Evolutionary conservation across 148 eudicot genomes (phyloP).

Genomic region (Diospyros kaki): DNA sequence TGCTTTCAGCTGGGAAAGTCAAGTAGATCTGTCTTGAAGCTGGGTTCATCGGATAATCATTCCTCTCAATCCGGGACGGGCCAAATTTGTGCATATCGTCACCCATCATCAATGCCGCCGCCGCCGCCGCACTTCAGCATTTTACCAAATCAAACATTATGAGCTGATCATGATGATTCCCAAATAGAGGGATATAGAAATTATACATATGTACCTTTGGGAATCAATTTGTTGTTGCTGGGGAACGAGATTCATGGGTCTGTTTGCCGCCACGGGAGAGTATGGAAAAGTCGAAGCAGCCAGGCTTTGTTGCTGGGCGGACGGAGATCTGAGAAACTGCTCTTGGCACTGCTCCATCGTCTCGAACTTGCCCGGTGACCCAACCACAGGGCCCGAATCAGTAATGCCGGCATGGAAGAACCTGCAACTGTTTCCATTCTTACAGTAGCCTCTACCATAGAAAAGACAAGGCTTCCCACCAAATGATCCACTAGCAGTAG

Average conservation of each 20-base stretch:
- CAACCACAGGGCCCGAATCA: slow-evolving; percentile 32
- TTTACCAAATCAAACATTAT: background rate
- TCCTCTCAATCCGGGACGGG: slow-evolving; percentile 39
- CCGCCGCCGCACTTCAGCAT: slow-evolving; percentile 17
- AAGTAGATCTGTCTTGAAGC: slow-evolving; percentile 96
- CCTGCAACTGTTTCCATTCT: slow-evolving; percentile 73
- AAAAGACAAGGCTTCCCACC: slow-evolving; percentile 87
- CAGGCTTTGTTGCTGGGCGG: slow-evolving; percentile 66
- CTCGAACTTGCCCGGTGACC: slow-evolving; percentile 53
- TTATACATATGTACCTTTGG: slow-evolving; percentile 36
- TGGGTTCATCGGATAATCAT: slow-evolving; percentile 41
- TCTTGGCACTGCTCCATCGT: slow-evolving; percentile 76
- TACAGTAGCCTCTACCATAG: slow-evolving; percentile 86
- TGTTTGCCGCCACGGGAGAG: slow-evolving; percentile 28
- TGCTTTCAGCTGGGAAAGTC: slow-evolving; percentile 93
- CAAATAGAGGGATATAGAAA: too few relatives aligned
- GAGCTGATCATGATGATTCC: background rate
- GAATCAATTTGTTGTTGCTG: slow-evolving; percentile 66
- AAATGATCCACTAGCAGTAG: slow-evolving; percentile 25
- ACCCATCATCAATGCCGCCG: slow-evolving; percentile 63
- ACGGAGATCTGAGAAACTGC: slow-evolving; percentile 64
- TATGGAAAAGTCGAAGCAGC: slow-evolving; percentile 45
- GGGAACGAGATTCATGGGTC: slow-evolving; percentile 48
- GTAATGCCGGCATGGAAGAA: slow-evolving; percentile 46
- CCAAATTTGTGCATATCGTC: slow-evolving; percentile 65